Percentiles rank a stretch among this genome's conserved stretches.
These are phyloP conservation scores for Xylaria digitata DNA, from an alignment of 2,329 filamentous ascomycete species.

Conservation along the genomic window DNA sequence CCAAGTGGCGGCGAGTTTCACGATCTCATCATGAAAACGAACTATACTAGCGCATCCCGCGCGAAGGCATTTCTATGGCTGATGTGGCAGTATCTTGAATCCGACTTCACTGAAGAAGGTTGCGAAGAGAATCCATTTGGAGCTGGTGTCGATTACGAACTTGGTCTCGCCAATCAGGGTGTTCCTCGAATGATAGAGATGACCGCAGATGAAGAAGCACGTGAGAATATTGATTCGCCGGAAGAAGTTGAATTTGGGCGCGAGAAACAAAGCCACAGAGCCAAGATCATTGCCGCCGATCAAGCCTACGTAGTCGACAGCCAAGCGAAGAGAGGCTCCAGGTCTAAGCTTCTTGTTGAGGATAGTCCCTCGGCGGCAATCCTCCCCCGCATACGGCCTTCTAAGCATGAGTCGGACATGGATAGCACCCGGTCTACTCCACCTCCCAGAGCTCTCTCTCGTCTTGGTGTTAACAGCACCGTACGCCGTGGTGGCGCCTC, in stretches of 20 bases:
- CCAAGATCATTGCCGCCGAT: conserved; percentile 79
- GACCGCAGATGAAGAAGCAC: conserved; percentile 70
- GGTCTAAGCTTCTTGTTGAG: conserved; percentile 56
- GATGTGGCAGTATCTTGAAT: conserved; percentile 99
- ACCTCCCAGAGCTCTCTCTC: conserved; percentile 57
- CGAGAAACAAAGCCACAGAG: conserved; percentile 76
- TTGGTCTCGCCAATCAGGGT: conserved; percentile 74
- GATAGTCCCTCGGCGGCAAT: conserved; percentile 66
- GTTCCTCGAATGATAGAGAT: conserved; percentile 75
- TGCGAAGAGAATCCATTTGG: conserved; percentile 94
- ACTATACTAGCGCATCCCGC: conserved; percentile 82
- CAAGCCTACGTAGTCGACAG: conserved; percentile 74
- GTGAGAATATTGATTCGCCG: conserved; percentile 79
- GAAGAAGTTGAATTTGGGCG: conserved; percentile 54
- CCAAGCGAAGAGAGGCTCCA: conserved; percentile 66
- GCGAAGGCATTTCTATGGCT: conserved; percentile 94
- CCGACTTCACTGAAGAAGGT: conserved; percentile 89
- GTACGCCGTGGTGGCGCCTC: conserved; percentile 58
- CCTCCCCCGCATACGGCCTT: conserved; percentile 71
- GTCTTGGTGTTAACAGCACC: conserved; percentile 52
- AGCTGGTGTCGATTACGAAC: conserved; percentile 71
- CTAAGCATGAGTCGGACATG: conserved; percentile 69
- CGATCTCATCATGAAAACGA: conserved; percentile 92
- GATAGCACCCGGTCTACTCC: conserved; percentile 66
- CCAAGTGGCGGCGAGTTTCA: conserved; percentile 88